Evolutionary conservation across 768 basidiomycete genomes (phyloP).

Genomic region (Rhizopogon vulgaris): DNA sequence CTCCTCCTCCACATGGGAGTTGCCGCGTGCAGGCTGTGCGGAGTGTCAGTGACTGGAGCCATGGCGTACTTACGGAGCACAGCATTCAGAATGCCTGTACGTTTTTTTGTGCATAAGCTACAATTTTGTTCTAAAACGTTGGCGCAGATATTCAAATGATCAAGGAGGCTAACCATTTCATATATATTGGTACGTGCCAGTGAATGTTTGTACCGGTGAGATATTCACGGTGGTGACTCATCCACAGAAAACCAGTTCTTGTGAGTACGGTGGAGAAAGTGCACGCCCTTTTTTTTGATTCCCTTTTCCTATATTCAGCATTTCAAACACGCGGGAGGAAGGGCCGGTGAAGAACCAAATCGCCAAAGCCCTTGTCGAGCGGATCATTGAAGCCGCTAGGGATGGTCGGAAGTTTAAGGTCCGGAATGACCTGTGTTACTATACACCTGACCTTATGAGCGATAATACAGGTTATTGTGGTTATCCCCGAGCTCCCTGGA

Average conservation of each 20-base stretch:
- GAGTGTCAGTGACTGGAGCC: slow-evolving; percentile 90
- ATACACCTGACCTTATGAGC: not conserved
- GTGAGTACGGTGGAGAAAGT: slow-evolving; percentile 36
- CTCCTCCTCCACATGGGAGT: slow-evolving; percentile 38
- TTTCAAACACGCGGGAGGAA: slow-evolving; percentile 62
- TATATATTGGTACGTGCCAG: slow-evolving; percentile 77
- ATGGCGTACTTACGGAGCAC: slow-evolving; percentile 83
- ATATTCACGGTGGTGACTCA: slow-evolving; percentile 3
- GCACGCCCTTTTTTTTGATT: slow-evolving; percentile 1
- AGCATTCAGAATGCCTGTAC: slow-evolving; percentile 92
- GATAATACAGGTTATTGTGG: slow-evolving; percentile 61
- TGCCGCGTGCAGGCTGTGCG: slow-evolving; percentile 78
- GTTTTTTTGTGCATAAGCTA: slow-evolving; percentile 23
- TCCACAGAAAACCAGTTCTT: slow-evolving; percentile 77
- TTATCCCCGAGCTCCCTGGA: slow-evolving; percentile 88
- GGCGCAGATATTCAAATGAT: slow-evolving; percentile 70
- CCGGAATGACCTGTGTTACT: not conserved
- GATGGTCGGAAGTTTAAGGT: slow-evolving; percentile 76
- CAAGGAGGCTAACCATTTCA: slow-evolving; percentile 76
- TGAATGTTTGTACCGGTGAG: not conserved
- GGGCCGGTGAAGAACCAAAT: slow-evolving; percentile 79
- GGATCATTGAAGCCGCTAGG: slow-evolving; percentile 76
- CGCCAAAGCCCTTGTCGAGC: slow-evolving; percentile 73
- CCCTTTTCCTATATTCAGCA: slow-evolving; percentile 36
- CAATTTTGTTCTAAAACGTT: not conserved